A percentile compares a stretch with the other conserved stretches of the same genome.
These are phyloP conservation scores for Erodium moschatum DNA, from an alignment of 441 rosid genomes.

Conservation along the genomic window DNA sequence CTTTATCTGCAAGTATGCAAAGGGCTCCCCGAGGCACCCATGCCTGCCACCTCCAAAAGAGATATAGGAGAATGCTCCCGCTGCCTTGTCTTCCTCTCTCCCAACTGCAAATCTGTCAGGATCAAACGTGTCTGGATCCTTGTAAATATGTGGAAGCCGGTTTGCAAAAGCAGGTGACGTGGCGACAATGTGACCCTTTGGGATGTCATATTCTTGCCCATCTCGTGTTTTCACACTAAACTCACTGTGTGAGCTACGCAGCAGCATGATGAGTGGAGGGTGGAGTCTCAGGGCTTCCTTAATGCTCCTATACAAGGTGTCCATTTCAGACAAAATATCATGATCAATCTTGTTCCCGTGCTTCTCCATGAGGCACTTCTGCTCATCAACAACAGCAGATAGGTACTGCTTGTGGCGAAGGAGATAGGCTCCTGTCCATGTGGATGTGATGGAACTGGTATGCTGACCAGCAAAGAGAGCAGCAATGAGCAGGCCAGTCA, in stretches of 20 bases:
- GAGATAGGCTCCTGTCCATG: slow-evolving; percentile 94
- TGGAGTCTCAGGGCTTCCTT: slow-evolving; percentile 97
- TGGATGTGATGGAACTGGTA: slow-evolving; percentile 98
- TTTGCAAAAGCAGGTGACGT: slow-evolving; percentile 97
- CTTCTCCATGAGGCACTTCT: slow-evolving; percentile 55
- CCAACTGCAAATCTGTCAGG: slow-evolving; percentile 76
- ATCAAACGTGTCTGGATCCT: slow-evolving; percentile 75
- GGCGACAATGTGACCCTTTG: slow-evolving; percentile 90
- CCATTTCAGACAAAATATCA: slow-evolving; percentile 88
- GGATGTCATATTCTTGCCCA: slow-evolving; percentile 77
- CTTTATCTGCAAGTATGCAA: slow-evolving; percentile 96
- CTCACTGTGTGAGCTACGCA: slow-evolving; percentile 77
- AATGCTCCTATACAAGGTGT: slow-evolving; percentile 73
- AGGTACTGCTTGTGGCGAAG: slow-evolving; percentile 49
- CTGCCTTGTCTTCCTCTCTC: slow-evolving; percentile 90
- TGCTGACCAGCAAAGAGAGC: slow-evolving; percentile 98
- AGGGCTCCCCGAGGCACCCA: slow-evolving; percentile 97
- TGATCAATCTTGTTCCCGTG: slow-evolving; percentile 85
- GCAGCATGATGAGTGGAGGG: slow-evolving; percentile 88
- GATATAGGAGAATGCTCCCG: slow-evolving; percentile 80
- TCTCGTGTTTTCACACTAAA: slow-evolving; percentile 72
- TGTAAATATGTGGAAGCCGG: slow-evolving; percentile 70
- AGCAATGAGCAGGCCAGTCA: slow-evolving; percentile 92
- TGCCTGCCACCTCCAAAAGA: slow-evolving; percentile 98
- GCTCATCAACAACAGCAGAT: slow-evolving; percentile 66